Conservation (phyloP, 768 basidiomycete species). For the Leccinum disarticulatum region DNA sequence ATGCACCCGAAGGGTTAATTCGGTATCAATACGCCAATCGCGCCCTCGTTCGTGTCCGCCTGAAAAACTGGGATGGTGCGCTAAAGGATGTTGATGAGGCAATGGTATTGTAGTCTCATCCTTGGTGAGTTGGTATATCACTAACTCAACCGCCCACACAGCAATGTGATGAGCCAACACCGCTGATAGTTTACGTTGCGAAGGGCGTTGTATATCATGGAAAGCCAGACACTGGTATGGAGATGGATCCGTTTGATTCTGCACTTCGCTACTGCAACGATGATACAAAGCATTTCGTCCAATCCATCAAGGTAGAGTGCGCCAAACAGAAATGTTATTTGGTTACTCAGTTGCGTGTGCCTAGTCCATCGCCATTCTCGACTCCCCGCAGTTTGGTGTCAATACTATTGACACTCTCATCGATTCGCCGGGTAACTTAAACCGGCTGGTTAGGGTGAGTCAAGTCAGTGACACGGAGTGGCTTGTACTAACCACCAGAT, state of each 20-base stretch:
- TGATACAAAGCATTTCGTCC: not conserved
- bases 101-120: slow-evolving; percentile 2
- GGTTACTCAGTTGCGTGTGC: not conserved
- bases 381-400: not conserved
- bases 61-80: slow-evolving; percentile 3
- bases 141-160: not conserved
- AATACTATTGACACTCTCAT: not conserved
- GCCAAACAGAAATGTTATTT: not conserved
- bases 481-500: not conserved
- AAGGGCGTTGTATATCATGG: slow-evolving; percentile 2
- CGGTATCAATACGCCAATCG: slow-evolving; percentile 15
- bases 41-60: slow-evolving; percentile 15
- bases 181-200: slow-evolving; percentile 3
- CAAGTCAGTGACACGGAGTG: not conserved
- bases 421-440: not conserved
- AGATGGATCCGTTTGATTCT: not conserved
- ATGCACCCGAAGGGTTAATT: not conserved
- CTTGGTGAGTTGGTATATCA: not conserved
- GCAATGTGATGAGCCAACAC: not conserved
- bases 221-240: not conserved
- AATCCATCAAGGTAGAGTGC: slow-evolving; percentile 9
- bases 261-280: not conserved
- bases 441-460: not conserved
- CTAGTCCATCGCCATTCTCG: slow-evolving; percentile 8
- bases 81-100: slow-evolving; percentile 3